Conservation (phyloP, 2,329 filamentous ascomycete species). For the Aureobasidium sp. region DNA sequence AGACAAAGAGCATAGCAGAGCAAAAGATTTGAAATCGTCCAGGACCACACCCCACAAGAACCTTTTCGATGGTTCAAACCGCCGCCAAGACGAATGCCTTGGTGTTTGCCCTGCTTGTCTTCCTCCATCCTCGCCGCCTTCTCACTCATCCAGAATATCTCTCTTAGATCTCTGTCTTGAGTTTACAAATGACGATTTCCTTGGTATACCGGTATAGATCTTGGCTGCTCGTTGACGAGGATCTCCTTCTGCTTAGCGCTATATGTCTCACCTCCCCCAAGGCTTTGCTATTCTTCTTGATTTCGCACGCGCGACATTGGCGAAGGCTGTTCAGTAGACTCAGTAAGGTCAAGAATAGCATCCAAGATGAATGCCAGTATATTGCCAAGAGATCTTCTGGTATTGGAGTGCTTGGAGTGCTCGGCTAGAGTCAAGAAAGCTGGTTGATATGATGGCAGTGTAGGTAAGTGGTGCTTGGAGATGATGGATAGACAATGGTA, state of each 20-base stretch:
- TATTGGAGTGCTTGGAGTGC: not conserved
- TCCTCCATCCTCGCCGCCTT: not conserved
- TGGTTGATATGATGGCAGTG: not conserved
- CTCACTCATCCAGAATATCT: not conserved
- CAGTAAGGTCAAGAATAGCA: not conserved
- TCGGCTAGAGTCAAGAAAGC: not conserved
- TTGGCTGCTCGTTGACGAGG: not conserved
- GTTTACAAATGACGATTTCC: not conserved
- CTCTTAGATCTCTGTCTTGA: no score
- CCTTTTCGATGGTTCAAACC: constrained; percentile 4
- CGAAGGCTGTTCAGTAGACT: not conserved
- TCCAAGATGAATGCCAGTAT: not conserved
- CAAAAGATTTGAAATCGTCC: constrained; percentile 3
- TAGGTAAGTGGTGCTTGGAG: no score
- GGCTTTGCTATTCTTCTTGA: not conserved
- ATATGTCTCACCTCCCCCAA: not conserved
- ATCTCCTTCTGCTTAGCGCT: not conserved
- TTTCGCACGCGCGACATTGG: not conserved
- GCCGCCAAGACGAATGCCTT: constrained; percentile 5
- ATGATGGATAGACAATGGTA: not conserved
- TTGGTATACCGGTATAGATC: not conserved
- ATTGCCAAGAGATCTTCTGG: not conserved
- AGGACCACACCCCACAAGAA: not conserved
- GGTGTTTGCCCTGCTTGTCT: not conserved
- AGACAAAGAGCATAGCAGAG: not conserved